A percentile compares a stretch with the other conserved stretches of the same genome.
Evolutionary conservation across 768 basidiomycete species (phyloP).

Genomic region (Hirschioporus abietinus): DNA sequence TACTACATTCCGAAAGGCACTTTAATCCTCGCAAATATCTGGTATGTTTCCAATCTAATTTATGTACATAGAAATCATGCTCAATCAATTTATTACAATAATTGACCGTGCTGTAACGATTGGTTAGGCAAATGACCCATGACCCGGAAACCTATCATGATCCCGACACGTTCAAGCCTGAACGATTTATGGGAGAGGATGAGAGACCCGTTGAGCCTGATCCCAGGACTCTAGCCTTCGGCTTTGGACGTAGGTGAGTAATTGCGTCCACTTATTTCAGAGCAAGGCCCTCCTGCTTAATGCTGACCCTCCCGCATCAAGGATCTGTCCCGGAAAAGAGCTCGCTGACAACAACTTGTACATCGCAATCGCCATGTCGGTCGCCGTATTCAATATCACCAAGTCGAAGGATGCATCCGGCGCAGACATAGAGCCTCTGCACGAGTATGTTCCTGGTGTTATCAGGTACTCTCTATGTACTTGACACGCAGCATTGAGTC

Average conservation of each 20-base stretch:
- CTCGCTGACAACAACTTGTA: background rate
- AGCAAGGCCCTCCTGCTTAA: background rate
- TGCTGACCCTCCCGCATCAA: background rate
- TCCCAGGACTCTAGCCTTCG: conserved; percentile 3
- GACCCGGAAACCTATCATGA: conserved; percentile 15
- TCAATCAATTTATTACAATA: background rate
- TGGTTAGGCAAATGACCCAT: conserved; percentile 12
- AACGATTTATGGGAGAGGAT: conserved; percentile 17
- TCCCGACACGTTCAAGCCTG: conserved; percentile 16
- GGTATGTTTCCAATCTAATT: conserved; percentile 19
- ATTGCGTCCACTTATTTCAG: background rate
- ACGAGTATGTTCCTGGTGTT: background rate
- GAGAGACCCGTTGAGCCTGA: conserved; percentile 1
- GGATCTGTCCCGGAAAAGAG: background rate
- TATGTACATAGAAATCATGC: background rate
- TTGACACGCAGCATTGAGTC: too few relatives aligned
- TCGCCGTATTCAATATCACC: background rate
- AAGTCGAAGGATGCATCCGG: background rate
- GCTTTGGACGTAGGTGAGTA: conserved; percentile 11
- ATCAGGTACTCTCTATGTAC: background rate
- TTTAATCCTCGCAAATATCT: conserved; percentile 27
- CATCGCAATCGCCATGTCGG: background rate
- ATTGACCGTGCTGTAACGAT: background rate
- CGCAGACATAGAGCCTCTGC: background rate
- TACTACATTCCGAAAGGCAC: conserved; percentile 32